A percentile compares a stretch with the other conserved stretches of the same genome.
Evolutionary conservation across 2,329 filamentous ascomycete species (phyloP).

Genomic region (Penicillium janthinellum): DNA sequence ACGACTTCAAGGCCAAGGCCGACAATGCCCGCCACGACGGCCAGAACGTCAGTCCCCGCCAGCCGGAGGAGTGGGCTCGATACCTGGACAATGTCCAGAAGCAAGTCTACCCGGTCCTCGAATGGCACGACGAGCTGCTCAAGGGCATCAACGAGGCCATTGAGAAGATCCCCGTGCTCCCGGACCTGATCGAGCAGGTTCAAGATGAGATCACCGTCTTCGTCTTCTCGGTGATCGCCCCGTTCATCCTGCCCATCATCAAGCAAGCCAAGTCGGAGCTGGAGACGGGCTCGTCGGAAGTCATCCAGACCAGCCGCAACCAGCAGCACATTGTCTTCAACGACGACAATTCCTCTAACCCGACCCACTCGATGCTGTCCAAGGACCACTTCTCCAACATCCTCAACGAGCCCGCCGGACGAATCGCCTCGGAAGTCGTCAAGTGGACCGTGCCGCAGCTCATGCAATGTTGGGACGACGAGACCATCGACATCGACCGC

Average conservation of each 20-base stretch:
- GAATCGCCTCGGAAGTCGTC: conserved; percentile 75
- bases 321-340: conserved; percentile 87
- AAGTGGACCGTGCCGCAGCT: conserved; percentile 87
- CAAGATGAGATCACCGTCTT: conserved; percentile 87
- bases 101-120: conserved; percentile 84
- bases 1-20: conserved; percentile 77
- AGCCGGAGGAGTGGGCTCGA: conserved; percentile 81
- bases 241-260: conserved; percentile 83
- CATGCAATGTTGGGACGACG: conserved; percentile 84
- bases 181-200: conserved; percentile 81
- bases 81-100: conserved; percentile 72
- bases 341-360: conserved; percentile 74
- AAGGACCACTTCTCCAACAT: conserved; percentile 95
- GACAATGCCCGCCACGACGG: conserved; percentile 74
- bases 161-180: conserved; percentile 81
- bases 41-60: conserved; percentile 70
- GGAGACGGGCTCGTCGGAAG: conserved; percentile 79
- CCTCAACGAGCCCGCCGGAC: conserved; percentile 85
- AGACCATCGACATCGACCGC: conserved; percentile 67
- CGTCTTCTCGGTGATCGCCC: conserved; percentile 88
- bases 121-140: conserved; percentile 89
- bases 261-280: conserved; percentile 85
- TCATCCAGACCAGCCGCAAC: conserved; percentile 80
- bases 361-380: conserved; percentile 92
- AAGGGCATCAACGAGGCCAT: conserved; percentile 75